Percentiles rank a stretch among this genome's conserved stretches.
Evolutionary conservation across 495 filamentous ascomycete species (phyloP).

Genomic region (Penicillium coffeae): DNA sequence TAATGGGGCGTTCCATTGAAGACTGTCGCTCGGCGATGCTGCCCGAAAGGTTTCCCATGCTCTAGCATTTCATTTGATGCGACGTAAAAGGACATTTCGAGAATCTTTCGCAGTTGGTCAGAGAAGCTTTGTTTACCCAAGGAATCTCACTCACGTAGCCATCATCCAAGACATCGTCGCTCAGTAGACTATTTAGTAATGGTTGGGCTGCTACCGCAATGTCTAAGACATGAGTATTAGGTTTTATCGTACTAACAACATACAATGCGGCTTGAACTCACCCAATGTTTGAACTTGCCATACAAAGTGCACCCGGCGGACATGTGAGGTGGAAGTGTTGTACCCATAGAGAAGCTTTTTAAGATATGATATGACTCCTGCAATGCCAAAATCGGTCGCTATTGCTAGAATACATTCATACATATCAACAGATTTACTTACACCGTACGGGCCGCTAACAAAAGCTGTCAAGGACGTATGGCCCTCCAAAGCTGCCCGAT

Average conservation of each 20-base stretch:
- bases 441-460: constrained; percentile 17
- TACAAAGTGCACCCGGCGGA: constrained; percentile 24
- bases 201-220: constrained; percentile 10
- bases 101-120: constrained; percentile 8
- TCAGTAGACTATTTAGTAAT: constrained; percentile 12
- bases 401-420: constrained; percentile 11
- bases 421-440: constrained; percentile 13
- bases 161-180: constrained; percentile 12
- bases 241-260: background rate
- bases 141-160: constrained; percentile 10
- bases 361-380: constrained; percentile 22
- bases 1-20: constrained; percentile 6
- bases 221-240: constrained; percentile 9
- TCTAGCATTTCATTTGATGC: constrained; percentile 3
- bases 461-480: constrained; percentile 6
- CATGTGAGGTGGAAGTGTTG: constrained; percentile 17
- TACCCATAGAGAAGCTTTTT: constrained; percentile 29
- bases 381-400: constrained; percentile 21
- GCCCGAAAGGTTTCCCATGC: constrained; percentile 4
- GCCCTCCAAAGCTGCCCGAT: constrained; percentile 9
- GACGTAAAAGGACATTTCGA: constrained; percentile 15
- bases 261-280: constrained; percentile 1
- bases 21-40: constrained; percentile 3
- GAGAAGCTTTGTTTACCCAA: background rate
- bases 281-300: constrained; percentile 26